Evolutionary conservation across 2,329 filamentous ascomycete genomes (phyloP).

Genomic region (Ceratocystis cacaofunesta): DNA sequence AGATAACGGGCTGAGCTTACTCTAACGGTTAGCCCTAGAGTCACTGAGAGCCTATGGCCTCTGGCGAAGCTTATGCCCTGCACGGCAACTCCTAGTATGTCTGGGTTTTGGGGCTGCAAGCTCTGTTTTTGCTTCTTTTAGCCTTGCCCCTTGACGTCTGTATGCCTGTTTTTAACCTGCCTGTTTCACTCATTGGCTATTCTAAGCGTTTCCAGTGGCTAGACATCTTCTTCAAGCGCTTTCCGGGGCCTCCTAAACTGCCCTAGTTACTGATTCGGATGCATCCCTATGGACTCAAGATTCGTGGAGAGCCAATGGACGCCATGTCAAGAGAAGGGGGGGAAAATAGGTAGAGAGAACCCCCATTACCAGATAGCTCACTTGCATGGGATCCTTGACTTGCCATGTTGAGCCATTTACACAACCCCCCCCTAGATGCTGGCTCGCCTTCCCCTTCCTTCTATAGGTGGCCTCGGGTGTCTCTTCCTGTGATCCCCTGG

Average conservation of each 20-base stretch:
- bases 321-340: background rate
- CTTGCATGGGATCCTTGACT: background rate
- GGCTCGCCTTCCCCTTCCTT: background rate
- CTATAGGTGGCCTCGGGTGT: background rate
- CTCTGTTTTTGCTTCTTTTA: background rate
- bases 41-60: background rate
- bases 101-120: background rate
- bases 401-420: constrained; percentile 1
- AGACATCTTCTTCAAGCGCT: background rate
- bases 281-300: background rate
- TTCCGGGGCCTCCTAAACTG: background rate
- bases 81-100: background rate
- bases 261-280: background rate
- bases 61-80: background rate
- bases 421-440: background rate
- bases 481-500: background rate
- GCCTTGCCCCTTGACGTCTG: background rate
- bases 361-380: background rate
- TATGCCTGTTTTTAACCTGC: background rate
- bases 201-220: background rate
- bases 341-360: background rate
- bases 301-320: background rate
- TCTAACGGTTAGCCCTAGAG: background rate
- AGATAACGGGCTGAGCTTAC: background rate
- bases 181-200: background rate